phyloP scores from a whole-genome alignment of 306 rosid genomes.

The Cercis canadensis region DNA sequence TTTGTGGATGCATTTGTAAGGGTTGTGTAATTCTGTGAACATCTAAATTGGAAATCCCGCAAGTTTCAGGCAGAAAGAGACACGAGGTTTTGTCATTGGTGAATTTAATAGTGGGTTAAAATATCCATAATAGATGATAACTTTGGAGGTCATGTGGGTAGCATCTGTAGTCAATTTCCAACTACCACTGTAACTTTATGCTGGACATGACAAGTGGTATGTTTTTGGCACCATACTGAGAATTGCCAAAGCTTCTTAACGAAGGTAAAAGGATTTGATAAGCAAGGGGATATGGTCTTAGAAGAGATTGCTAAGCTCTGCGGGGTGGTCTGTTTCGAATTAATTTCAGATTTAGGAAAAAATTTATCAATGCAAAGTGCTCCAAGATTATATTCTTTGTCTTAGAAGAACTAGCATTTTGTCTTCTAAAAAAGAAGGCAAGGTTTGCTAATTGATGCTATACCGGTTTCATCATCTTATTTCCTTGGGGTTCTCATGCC shows the following conservation, averaged over 20 bases:
- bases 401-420: neutral
- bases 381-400: neutral
- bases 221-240: neutral
- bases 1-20: neutral
- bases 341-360: neutral
- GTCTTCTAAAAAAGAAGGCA: neutral
- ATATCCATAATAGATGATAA: neutral
- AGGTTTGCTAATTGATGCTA: neutral
- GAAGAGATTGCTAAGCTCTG: constrained; percentile 2
- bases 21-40: constrained; percentile 3
- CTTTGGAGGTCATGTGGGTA: neutral
- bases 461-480: constrained; percentile 2
- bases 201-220: neutral
- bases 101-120: constrained; percentile 1
- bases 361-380: neutral
- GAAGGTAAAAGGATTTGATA: neutral
- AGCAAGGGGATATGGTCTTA: neutral
- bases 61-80: neutral
- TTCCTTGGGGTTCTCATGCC: neutral
- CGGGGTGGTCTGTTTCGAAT: neutral
- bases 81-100: neutral
- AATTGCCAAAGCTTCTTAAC: neutral
- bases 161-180: neutral
- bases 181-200: neutral
- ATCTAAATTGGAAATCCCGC: neutral